Percentiles rank a stretch among this genome's conserved stretches.
Conservation (phyloP, 2,329 filamentous ascomycete species). For the Calonectria fujianensis region DNA sequence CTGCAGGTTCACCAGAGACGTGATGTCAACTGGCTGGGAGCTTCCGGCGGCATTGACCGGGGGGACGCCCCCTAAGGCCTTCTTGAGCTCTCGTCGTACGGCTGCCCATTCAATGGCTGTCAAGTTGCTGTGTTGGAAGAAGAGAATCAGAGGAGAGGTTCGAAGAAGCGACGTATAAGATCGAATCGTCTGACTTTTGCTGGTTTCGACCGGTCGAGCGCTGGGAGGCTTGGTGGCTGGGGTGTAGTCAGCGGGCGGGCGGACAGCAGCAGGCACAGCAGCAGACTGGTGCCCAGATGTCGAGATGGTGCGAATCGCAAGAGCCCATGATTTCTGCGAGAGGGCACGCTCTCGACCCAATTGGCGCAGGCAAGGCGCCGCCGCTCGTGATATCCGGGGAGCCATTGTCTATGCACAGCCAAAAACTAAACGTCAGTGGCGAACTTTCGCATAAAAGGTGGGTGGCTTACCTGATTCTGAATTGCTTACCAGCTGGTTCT, state of each 20-base stretch:
- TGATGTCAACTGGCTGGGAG: conserved; percentile 67
- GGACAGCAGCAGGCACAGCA: conserved; percentile 48
- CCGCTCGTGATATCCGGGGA: conserved; percentile 49
- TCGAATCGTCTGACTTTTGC: conserved; percentile 91
- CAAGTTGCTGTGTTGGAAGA: conserved; percentile 85
- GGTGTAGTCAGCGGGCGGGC: conserved; percentile 68
- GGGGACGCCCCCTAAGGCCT: conserved; percentile 66
- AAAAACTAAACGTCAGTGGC: conserved; percentile 23
- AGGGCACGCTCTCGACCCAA: conserved; percentile 46
- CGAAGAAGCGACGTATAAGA: conserved; percentile 92
- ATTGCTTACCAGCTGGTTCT: conserved; percentile 37
- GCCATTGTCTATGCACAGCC: conserved; percentile 44
- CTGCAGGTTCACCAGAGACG: conserved; percentile 82
- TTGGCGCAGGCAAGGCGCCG: conserved; percentile 53
- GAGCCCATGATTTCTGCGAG: conserved; percentile 46
- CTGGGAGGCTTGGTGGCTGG: conserved; percentile 89
- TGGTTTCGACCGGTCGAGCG: conserved; percentile 88
- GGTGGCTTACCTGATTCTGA: conserved; percentile 40
- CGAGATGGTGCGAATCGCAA: conserved; percentile 53
- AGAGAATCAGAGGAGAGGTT: conserved; percentile 87
- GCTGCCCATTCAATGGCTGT: conserved; percentile 78
- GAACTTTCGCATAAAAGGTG: neutral
- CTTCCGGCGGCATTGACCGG: conserved; percentile 52
- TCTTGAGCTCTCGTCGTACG: conserved; percentile 65
- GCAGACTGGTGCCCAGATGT: conserved; percentile 54